Conservation (phyloP, 441 rosid species). For the Erodium texanum region DNA sequence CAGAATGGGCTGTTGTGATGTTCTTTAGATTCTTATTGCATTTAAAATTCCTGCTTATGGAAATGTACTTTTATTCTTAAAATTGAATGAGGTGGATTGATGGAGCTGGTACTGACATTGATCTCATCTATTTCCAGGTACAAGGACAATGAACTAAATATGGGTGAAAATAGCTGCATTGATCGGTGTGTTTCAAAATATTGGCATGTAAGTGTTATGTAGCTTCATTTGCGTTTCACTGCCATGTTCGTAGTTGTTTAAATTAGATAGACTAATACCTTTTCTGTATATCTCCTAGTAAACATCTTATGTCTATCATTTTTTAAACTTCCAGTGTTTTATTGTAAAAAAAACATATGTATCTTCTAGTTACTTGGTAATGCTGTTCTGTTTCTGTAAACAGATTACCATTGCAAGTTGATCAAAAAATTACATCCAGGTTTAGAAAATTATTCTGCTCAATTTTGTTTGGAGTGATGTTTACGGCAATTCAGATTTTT, state of each 20-base stretch:
- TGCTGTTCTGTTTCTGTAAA: neutral
- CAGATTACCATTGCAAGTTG: neutral
- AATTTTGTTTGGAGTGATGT: neutral
- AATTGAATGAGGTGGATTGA: neutral
- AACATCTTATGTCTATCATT: neutral
- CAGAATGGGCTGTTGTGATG: neutral
- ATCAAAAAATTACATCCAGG: neutral
- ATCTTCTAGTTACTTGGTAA: neutral
- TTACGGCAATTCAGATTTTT: neutral
- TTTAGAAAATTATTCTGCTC: neutral
- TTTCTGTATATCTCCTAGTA: neutral
- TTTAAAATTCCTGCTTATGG: neutral
- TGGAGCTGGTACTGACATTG: neutral
- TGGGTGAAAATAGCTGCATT: conserved; percentile 98
- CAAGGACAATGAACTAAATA: conserved; percentile 86
- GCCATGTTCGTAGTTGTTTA: neutral
- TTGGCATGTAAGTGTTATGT: conserved; percentile 55
- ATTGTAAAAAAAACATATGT: neutral
- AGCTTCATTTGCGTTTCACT: neutral
- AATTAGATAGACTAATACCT: neutral
- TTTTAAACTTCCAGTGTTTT: neutral
- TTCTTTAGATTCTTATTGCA: neutral
- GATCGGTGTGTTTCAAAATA: conserved; percentile 96
- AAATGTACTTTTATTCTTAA: neutral
- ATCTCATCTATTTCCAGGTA: conserved; percentile 39